A percentile compares a stretch with the other conserved stretches of the same genome.
phyloP scores from a whole-genome alignment of 345 rosid genomes.

The Linum usitatissimum region DNA sequence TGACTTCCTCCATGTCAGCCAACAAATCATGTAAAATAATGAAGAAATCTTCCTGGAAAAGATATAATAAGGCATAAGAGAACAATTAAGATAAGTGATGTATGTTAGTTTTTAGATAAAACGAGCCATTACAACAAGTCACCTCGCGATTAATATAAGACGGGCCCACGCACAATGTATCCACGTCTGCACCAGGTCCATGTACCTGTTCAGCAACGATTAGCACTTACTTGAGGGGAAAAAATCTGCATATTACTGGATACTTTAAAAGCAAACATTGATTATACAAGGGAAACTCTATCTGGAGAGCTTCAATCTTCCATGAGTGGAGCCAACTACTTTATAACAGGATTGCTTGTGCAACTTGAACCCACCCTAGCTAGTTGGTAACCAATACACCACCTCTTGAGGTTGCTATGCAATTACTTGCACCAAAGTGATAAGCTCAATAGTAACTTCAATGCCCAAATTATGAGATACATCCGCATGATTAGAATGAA shows the following conservation, averaged over 20 bases:
- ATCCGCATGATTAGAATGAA: not conserved
- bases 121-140: not conserved
- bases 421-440: not conserved
- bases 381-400: not conserved
- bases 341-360: not conserved
- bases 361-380: not conserved
- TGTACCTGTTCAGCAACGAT: conserved; percentile 1
- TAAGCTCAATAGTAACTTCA: not conserved
- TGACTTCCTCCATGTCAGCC: conserved; percentile 23
- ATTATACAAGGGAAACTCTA: not conserved
- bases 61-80: not conserved
- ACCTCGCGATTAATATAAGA: conserved; percentile 11
- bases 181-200: conserved; percentile 9
- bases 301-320: not conserved
- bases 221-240: not conserved
- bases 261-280: not conserved
- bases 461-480: not conserved
- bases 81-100: not conserved
- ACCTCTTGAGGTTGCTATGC: not conserved
- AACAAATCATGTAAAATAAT: conserved; percentile 19
- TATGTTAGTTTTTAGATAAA: not conserved
- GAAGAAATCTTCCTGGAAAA: conserved; percentile 22
- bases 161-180: conserved; percentile 9
- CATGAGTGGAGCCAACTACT: not conserved
- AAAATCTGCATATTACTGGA: not conserved